Base-by-base conservation (phyloP, 1,139 yeast genomes). In the Lodderomyces beijingensis region DNA sequence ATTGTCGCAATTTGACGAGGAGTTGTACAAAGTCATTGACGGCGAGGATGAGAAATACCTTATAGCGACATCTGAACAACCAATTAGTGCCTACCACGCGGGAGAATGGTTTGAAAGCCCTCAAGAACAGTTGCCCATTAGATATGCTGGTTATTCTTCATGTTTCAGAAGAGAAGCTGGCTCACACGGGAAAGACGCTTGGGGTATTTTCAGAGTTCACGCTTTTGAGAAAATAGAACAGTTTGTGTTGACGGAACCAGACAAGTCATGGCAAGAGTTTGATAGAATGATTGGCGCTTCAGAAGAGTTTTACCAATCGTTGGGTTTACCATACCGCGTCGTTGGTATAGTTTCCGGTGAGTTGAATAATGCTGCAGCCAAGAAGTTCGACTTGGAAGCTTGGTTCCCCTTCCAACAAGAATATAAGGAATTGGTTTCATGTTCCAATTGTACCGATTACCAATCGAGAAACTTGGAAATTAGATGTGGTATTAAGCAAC, bases 101-200 rank as follows among this genome's bases (percentile, higher is more conserved):
- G 84, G 83, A 53, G 99, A 91, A 68, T 93, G 98, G 99, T 93
- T 91, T 53, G 98, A 93, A 65, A 81, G 86, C 50, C 98, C 99
- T 40, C 79, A 82, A 43, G 97, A 89, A 65, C 98, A 91, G 70
- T 74, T 91, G 52, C 99, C 99, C 42, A 77, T 87, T 45, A 79
- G 86, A 65, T 91, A 91, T 55, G 99, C 96, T 33, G 99, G 99
- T 50, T 91, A 82, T 70, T 88, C 97, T 20, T 84, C 96, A 33
- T 91, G 98, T 78, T 91, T 91, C 79, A 84, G 99, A 66, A 86
- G 98, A 68, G 99, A 91, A 70, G 98, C 99, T 40, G 99, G 99
- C 47, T 82, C 96, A 43, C 97, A 91, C 56, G 99, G 99, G 62
- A 91, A 91, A 65, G 99, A 91, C 57, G 98, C 99, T 30, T 93